Evolutionary conservation across 441 rosid species (phyloP).

Genomic region (Populus hybrid): DNA sequence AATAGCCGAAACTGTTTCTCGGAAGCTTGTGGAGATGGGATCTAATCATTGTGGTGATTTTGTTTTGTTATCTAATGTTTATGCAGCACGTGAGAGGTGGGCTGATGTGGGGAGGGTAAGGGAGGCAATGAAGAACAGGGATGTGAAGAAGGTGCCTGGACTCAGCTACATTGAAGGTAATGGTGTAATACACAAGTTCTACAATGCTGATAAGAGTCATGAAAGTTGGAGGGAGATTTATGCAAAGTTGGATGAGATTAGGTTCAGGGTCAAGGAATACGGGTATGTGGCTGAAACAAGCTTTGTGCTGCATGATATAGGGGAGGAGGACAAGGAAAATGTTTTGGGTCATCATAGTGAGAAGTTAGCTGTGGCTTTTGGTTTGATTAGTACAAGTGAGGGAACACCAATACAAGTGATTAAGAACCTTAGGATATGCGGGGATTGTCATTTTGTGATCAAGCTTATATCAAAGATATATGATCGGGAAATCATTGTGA

Average conservation of each 20-base stretch:
- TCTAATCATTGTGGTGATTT: conserved; percentile 73
- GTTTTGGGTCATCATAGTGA: conserved; percentile 74
- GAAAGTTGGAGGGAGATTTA: conserved; percentile 53
- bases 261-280: conserved; percentile 57
- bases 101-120: conserved; percentile 72
- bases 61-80: conserved; percentile 67
- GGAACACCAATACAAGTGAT: conserved; percentile 62
- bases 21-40: conserved; percentile 66
- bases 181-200: conserved; percentile 64
- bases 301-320: conserved; percentile 80
- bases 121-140: conserved; percentile 60
- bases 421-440: conserved; percentile 81
- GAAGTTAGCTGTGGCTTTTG: conserved; percentile 85
- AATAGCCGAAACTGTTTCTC: conserved; percentile 72
- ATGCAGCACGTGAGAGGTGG: conserved; percentile 82
- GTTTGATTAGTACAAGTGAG: conserved; percentile 50
- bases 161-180: conserved; percentile 66
- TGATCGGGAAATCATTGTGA: conserved; percentile 64
- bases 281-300: conserved; percentile 76
- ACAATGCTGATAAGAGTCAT: conserved; percentile 65
- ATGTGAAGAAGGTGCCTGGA: conserved; percentile 75
- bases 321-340: conserved; percentile 84
- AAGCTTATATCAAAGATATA: conserved; percentile 68
- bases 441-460: conserved; percentile 75
- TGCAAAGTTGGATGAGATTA: conserved; percentile 58